phyloP scores from a whole-genome alignment of 345 rosid genomes.

The Adansonia digitata region DNA sequence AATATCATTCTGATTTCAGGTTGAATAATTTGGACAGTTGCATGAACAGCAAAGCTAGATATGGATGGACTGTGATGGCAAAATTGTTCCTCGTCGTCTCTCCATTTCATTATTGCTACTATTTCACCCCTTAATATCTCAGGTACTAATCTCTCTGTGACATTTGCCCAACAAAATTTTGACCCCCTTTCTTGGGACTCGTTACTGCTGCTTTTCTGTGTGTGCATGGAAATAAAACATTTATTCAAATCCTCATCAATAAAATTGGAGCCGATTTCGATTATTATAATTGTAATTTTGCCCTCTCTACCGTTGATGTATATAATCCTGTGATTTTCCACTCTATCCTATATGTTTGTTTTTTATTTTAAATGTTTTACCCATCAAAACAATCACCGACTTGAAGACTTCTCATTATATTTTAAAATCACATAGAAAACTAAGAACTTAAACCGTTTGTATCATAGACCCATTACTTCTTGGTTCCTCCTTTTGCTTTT shows the following conservation, averaged over 20 bases:
- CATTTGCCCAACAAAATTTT: slow-evolving; percentile 9
- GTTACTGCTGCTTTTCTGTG: neutral
- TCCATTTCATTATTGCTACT: no score
- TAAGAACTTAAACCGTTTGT: no score
- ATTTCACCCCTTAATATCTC: neutral
- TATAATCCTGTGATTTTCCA: no score
- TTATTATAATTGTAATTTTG: neutral
- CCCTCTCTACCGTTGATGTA: no score
- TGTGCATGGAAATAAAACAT: slow-evolving; percentile 11
- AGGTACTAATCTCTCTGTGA: neutral
- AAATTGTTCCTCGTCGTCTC: neutral
- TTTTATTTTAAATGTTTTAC: neutral
- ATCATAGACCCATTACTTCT: no score
- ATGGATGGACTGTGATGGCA: neutral
- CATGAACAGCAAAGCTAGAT: neutral
- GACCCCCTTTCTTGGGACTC: neutral
- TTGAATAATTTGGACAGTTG: neutral
- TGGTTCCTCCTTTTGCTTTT: no score
- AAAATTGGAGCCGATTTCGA: neutral
- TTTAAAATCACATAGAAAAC: no score
- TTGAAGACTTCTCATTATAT: no score
- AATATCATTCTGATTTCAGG: slow-evolving; percentile 6
- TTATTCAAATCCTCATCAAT: neutral
- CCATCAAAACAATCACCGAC: no score
- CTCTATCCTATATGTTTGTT: neutral